Evolutionary conservation across 768 basidiomycete genomes (phyloP), one percentile per base, ranked within the genome.

Genomic region (Baorangia bicolor): DNA sequence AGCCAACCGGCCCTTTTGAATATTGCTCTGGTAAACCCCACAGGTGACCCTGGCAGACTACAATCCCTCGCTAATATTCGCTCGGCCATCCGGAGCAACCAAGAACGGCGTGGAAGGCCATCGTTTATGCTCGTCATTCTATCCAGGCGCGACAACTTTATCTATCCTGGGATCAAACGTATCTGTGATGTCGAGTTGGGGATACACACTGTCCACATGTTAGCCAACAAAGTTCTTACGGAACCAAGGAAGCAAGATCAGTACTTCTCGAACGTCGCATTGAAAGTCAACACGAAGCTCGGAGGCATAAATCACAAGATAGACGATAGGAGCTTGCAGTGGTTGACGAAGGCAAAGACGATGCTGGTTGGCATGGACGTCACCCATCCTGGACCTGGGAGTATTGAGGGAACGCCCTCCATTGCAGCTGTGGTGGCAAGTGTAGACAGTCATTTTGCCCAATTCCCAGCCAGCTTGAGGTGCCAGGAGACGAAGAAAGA

Each of bases 311-410:
- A 94, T 60, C 92, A 94, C 69, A 81, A 81, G 81, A 72, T 92
- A 11, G 85, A 86, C 33, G 66, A 74, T 0, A 62, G 55, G 2
- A 80, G 82, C 1, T 82, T 86, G 78, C 62, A 57, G 35, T 92
- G 90, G 90, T 71, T 92, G 44, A 81, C 69, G 1, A 81, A 81
- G 68, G 77, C 78, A 60, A 79, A 78, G 50, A 92, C 91, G 11
- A 93, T 94, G 87, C 73, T 94, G 65, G 85, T 94, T 4, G 92
- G 92, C 0, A 89, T 91, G 59, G 90, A 93, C 64, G 89, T 91
- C 0, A 92, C 89, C 0, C 90, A 93, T 59, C 88, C 90, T 4
- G 81, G 87, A 2, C 86, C 87, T 1, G 78, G 73, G 7, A 88
- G 87, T 59, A 67, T 75, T 48, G 77, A 78, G 3, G 92, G 91